These are phyloP conservation scores for Tricladium varicosporioides DNA, from an alignment of 2,329 filamentous ascomycete genomes.

Conservation along the genomic window DNA sequence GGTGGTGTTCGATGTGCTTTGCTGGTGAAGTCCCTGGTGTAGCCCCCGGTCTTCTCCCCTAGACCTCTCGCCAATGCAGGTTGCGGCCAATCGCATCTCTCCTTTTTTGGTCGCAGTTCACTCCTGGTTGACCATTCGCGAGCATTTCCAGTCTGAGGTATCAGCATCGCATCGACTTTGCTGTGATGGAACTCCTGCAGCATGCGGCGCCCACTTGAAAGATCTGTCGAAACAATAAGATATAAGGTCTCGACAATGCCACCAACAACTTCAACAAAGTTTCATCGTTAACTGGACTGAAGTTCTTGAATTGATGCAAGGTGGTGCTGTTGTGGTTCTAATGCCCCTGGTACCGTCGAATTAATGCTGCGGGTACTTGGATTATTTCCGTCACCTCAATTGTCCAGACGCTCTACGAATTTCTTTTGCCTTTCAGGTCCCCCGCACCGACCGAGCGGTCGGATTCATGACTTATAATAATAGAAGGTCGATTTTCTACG, in stretches of 20 bases:
- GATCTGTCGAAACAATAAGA: constrained; percentile 1
- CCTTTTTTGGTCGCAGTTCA: neutral
- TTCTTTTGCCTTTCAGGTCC: neutral
- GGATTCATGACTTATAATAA: constrained; percentile 7
- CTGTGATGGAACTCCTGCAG: constrained; percentile 1
- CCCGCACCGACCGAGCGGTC: constrained; percentile 4
- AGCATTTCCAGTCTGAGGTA: constrained; percentile 21
- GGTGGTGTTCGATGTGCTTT: neutral
- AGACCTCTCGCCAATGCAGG: constrained; percentile 1
- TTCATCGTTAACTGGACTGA: neutral
- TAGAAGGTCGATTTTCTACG: constrained; percentile 1
- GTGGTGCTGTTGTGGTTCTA: neutral
- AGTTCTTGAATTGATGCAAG: too few species aligned
- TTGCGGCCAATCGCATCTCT: constrained; percentile 25
- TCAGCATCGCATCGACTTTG: constrained; percentile 6
- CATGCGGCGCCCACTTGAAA: neutral
- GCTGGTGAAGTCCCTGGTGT: neutral
- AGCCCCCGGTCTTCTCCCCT: neutral
- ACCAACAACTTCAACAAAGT: neutral
- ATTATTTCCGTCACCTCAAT: too few species aligned
- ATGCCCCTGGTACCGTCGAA: neutral
- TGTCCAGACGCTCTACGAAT: neutral
- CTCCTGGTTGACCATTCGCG: constrained; percentile 13
- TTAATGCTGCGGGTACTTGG: neutral
- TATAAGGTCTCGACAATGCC: constrained; percentile 4